Conservation (phyloP, 83 land plant genomes). For the Diphasiastrum complanatum region DNA sequence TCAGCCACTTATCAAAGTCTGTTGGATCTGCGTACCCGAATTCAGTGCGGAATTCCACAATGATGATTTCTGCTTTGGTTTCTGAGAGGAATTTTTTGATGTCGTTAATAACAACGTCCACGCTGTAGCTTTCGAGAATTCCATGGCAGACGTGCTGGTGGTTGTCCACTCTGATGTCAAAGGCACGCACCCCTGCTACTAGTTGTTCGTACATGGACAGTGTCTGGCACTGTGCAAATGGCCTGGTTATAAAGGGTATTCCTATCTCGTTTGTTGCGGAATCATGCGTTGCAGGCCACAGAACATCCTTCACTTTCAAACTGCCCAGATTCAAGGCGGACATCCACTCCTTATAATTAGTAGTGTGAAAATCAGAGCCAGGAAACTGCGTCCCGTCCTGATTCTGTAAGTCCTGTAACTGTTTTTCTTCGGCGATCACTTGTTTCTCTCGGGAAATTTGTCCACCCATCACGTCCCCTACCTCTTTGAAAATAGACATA, state of each 20-base stretch:
- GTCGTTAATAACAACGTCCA: neutral
- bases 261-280: neutral
- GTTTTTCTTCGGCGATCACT: neutral
- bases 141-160: neutral
- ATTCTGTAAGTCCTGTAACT: neutral
- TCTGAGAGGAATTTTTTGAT: constrained; percentile 6
- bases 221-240: constrained; percentile 14
- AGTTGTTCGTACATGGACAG: constrained; percentile 12
- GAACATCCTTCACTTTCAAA: neutral
- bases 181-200: constrained; percentile 1
- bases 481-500: too few species aligned
- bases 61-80: constrained; percentile 1
- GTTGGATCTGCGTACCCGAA: constrained; percentile 4
- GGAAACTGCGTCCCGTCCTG: neutral
- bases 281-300: neutral
- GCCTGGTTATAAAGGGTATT: neutral
- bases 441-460: neutral
- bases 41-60: constrained; percentile 5
- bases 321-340: neutral
- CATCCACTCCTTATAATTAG: neutral
- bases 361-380: neutral
- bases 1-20: constrained; percentile 7
- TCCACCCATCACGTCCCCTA: neutral
- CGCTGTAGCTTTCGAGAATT: constrained; percentile 15
- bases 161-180: constrained; percentile 14